A percentile compares a stretch with the other conserved stretches of the same genome.
Evolutionary conservation across 129 eudicot genomes (phyloP).

Genomic region (carrot (Daucus carota)): DNA sequence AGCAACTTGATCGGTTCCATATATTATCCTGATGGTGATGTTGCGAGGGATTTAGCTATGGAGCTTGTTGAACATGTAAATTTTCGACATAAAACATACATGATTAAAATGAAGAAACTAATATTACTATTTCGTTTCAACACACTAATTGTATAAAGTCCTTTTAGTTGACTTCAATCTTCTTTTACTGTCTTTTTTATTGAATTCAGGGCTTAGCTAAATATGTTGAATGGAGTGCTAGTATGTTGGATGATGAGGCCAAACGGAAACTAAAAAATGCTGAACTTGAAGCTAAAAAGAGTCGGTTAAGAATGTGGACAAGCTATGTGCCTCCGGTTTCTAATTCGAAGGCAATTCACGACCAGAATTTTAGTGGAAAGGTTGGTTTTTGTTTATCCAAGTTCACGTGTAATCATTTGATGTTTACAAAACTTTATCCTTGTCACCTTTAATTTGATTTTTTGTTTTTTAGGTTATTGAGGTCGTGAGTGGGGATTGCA

Average conservation of each 20-base stretch:
- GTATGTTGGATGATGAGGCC: conserved; percentile 75
- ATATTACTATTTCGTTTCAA: background rate
- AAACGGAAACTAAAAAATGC: conserved; percentile 61
- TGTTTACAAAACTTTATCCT: conserved; percentile 1
- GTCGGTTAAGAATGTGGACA: conserved; percentile 69
- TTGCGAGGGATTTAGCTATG: conserved; percentile 72
- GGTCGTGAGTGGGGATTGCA: conserved; percentile 93
- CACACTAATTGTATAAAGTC: background rate
- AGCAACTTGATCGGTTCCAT: conserved; percentile 82
- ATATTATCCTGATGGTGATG: conserved; percentile 73
- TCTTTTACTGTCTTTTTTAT: background rate
- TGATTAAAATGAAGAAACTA: background rate
- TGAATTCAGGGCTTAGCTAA: conserved; percentile 75
- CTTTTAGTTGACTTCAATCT: background rate
- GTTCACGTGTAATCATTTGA: background rate
- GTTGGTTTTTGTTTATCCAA: conserved; percentile 22
- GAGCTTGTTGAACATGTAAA: conserved; percentile 80
- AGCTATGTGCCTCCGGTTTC: conserved; percentile 90
- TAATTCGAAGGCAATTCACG: conserved; percentile 86
- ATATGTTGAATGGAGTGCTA: conserved; percentile 97
- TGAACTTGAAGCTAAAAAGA: conserved; percentile 86
- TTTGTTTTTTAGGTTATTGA: conserved; percentile 70
- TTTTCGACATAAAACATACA: background rate
- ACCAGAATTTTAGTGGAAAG: conserved; percentile 91
- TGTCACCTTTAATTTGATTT: background rate